Conservation (phyloP, 768 basidiomycete species). For the Rhodotorula taiwanensis region DNA sequence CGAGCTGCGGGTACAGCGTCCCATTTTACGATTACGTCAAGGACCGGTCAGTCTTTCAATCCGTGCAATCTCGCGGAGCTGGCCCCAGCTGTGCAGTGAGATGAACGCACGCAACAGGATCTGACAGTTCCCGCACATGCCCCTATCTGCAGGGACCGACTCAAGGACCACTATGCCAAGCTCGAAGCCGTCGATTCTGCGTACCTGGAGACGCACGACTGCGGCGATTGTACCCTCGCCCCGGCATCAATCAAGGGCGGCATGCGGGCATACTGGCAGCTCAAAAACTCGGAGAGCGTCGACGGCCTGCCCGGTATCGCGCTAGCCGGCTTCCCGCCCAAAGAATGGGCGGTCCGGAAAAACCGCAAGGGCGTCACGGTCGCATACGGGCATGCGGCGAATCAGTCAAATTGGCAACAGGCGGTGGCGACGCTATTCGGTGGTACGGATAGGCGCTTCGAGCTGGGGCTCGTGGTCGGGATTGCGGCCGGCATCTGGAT, state of each 20-base stretch:
- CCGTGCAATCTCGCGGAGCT: too few species aligned
- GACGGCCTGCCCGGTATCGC: conserved; percentile 13
- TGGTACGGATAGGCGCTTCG: too few species aligned
- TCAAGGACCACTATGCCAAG: background rate
- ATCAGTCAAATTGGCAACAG: background rate
- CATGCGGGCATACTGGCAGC: conserved; percentile 8
- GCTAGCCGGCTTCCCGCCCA: conserved; percentile 1
- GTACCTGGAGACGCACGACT: background rate
- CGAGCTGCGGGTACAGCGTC: conserved; percentile 25
- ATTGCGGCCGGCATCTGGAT: too few species aligned
- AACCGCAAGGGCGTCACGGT: background rate
- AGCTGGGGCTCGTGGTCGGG: too few species aligned
- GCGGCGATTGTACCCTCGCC: background rate
- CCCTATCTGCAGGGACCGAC: background rate
- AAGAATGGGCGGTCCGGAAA: conserved; percentile 10
- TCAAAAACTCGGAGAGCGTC: conserved; percentile 11
- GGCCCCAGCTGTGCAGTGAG: too few species aligned
- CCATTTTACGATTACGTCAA: conserved; percentile 23
- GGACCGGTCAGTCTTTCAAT: conserved; percentile 7
- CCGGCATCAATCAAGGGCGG: background rate
- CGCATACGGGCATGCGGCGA: background rate
- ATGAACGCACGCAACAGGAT: too few species aligned
- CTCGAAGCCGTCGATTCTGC: background rate
- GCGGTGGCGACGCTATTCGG: too few species aligned
- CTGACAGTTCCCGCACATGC: background rate